Percentiles rank a stretch among this genome's conserved stretches.
These are phyloP conservation scores for Echinochloa phyllopogon DNA, from an alignment of 176 grass and related monocot genomes.

Conservation along the genomic window DNA sequence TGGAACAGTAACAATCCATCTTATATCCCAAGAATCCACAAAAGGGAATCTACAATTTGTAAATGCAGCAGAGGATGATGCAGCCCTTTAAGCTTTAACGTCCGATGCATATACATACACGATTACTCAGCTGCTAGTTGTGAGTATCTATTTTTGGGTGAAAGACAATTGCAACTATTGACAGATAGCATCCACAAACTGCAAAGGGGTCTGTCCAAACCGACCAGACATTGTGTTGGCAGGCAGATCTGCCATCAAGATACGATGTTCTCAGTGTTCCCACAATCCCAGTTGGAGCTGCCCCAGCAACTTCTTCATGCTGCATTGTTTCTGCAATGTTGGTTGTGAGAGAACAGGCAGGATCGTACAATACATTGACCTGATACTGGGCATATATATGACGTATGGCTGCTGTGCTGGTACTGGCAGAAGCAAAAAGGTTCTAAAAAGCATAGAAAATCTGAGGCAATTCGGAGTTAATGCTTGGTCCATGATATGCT, in stretches of 20 bases:
- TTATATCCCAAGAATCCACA: not conserved
- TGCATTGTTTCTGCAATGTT: not conserved
- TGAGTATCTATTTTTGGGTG: not conserved
- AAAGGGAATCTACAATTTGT: not conserved
- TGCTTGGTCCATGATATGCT: conserved; percentile 23
- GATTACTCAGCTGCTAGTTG: conserved; percentile 5
- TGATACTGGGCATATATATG: conserved; percentile 1
- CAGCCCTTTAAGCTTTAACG: not conserved
- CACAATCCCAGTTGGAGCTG: conserved; percentile 38
- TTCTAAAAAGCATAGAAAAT: conserved; percentile 24
- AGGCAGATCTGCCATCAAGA: conserved; percentile 45
- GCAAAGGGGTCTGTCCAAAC: conserved; percentile 34
- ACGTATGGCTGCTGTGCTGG: conserved; percentile 27
- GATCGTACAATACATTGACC: conserved; percentile 32
- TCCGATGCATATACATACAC: not conserved
- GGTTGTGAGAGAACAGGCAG: conserved; percentile 2
- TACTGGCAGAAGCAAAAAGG: conserved; percentile 11
- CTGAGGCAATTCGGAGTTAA: conserved; percentile 29
- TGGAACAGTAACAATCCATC: not conserved
- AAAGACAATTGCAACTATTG: conserved; percentile 23
- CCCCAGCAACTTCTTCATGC: conserved; percentile 15
- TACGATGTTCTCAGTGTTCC: conserved; percentile 39
- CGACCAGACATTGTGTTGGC: conserved; percentile 45
- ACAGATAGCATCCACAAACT: conserved; percentile 40
- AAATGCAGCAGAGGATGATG: not conserved